Evolutionary conservation across 1,284 basidiomycete genomes (phyloP).

Genomic region (Ustilago cynodontis): DNA sequence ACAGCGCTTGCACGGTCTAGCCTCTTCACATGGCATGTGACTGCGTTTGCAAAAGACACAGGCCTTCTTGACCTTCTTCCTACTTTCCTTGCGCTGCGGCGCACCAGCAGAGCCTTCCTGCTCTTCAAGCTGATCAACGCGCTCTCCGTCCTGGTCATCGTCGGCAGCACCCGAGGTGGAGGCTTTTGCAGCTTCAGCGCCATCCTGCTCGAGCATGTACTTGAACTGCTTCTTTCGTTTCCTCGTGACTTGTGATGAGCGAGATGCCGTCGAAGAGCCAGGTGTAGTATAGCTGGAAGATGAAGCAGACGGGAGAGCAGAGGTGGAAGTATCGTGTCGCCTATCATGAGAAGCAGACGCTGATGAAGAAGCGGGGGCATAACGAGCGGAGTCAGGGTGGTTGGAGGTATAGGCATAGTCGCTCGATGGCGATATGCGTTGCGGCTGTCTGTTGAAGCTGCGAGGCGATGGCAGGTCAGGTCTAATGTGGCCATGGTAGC

Average conservation of each 20-base stretch:
- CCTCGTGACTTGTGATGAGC: slow-evolving; percentile 4
- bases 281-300: slow-evolving; percentile 5
- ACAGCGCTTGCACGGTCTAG: slow-evolving; percentile 42
- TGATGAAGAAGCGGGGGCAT: neutral
- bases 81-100: slow-evolving; percentile 28
- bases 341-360: slow-evolving; percentile 4
- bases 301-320: neutral
- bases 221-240: slow-evolving; percentile 58
- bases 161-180: slow-evolving; percentile 6
- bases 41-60: slow-evolving; percentile 57
- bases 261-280: slow-evolving; percentile 1
- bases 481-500: neutral
- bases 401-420: slow-evolving; percentile 11
- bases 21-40: slow-evolving; percentile 54
- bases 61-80: slow-evolving; percentile 57
- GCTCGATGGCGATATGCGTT: slow-evolving; percentile 10
- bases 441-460: neutral
- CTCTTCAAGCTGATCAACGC: slow-evolving; percentile 7
- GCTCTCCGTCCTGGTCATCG: slow-evolving; percentile 15
- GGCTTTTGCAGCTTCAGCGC: slow-evolving; percentile 10
- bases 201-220: slow-evolving; percentile 45
- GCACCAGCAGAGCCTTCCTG: neutral
- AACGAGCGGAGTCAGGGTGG: slow-evolving; percentile 2
- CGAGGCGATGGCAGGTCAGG: slow-evolving; percentile 14
- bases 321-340: neutral